A percentile compares a stretch with the other conserved stretches of the same genome.
phyloP scores from a whole-genome alignment of 2,329 filamentous ascomycete genomes.

The Colletotrichum australisinense region DNA sequence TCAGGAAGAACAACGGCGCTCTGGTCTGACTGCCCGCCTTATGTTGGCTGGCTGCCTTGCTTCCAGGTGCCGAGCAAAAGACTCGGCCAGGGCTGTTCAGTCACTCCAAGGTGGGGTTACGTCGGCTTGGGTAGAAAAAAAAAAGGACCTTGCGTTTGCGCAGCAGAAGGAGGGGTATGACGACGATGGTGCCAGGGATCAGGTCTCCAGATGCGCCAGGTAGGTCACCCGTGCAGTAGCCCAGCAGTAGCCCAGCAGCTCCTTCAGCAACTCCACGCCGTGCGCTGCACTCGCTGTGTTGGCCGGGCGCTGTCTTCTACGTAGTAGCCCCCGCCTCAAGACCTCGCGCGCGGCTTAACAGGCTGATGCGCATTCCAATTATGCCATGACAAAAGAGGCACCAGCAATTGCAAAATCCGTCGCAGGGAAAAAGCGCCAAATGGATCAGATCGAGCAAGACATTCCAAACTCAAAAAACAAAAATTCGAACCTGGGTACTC shows the following conservation, averaged over 20 bases:
- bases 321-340: no score
- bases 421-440: background rate
- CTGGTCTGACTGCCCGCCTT: background rate
- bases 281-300: background rate
- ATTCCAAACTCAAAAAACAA: background rate
- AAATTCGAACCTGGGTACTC: conserved; percentile 42
- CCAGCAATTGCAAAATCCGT: background rate
- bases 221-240: background rate
- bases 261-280: no score
- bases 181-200: conserved; percentile 18
- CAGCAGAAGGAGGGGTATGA: conserved; percentile 24
- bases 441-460: background rate
- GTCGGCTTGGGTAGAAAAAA: conserved; percentile 1
- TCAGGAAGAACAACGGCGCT: background rate
- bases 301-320: no score
- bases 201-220: background rate
- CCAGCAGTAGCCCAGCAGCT: background rate
- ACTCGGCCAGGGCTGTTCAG: background rate
- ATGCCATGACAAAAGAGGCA: no score
- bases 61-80: background rate
- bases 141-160: background rate
- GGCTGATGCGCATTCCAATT: background rate
- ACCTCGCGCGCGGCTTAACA: no score
- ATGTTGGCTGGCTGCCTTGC: conserved; percentile 12
- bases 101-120: conserved; percentile 10